Evolutionary conservation across 352 stramenopile species (phyloP).

Genomic region (Phytopythium cucurbitacearum): DNA sequence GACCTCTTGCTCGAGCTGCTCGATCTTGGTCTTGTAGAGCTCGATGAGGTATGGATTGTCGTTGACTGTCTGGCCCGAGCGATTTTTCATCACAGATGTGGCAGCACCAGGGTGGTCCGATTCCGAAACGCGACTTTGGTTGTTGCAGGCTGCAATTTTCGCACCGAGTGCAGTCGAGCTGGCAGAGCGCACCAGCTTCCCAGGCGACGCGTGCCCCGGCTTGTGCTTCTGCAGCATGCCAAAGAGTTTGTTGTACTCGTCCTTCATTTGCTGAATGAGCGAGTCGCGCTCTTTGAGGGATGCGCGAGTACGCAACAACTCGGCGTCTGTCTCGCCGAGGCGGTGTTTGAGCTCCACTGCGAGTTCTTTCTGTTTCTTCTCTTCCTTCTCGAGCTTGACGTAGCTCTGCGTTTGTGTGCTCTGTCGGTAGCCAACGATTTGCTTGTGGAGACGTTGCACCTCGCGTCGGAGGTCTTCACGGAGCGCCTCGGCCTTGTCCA

Average conservation of each 20-base stretch:
- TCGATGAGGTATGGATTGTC: conserved; percentile 69
- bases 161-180: conserved; percentile 4
- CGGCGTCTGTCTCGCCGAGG: conserved; percentile 34
- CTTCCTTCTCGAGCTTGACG: conserved; percentile 49
- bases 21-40: conserved; percentile 49
- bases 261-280: conserved; percentile 52
- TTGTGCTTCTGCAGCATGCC: conserved; percentile 63
- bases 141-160: too few relatives aligned
- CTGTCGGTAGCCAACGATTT: conserved; percentile 40
- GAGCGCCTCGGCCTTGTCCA: conserved; percentile 30
- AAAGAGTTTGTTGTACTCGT: conserved; percentile 76
- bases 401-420: conserved; percentile 48
- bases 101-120: too few relatives aligned
- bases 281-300: conserved; percentile 47
- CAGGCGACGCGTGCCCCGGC: conserved; percentile 14
- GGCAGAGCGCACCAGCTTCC: conserved; percentile 11
- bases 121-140: too few relatives aligned
- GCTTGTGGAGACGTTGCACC: conserved; percentile 46
- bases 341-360: conserved; percentile 19
- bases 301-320: conserved; percentile 46
- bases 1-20: conserved; percentile 48
- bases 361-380: conserved; percentile 22
- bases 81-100: too few relatives aligned
- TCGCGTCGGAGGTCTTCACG: conserved; percentile 41
- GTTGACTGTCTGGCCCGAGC: background rate